Evolutionary conservation across 805 yeast genomes (phyloP).

Genomic region (Metschnikowia colocasiae): DNA sequence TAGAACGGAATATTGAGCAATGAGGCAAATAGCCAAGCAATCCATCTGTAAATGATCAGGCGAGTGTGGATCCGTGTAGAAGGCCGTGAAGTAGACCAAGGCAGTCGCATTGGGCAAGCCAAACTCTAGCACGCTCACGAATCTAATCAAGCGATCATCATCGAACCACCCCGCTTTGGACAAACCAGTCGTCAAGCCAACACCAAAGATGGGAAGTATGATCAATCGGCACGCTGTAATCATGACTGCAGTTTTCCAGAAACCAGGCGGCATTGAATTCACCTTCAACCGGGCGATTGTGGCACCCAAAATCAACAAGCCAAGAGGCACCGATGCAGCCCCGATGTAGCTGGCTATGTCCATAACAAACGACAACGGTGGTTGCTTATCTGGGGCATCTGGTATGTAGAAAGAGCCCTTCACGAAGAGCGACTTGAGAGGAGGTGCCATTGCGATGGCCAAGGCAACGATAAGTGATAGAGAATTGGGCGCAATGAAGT

Average conservation of each 20-base stretch:
- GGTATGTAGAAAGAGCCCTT: conserved; percentile 49
- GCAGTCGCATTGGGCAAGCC: conserved; percentile 88
- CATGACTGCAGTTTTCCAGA: conserved; percentile 61
- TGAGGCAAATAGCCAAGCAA: conserved; percentile 71
- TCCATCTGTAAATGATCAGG: conserved; percentile 69
- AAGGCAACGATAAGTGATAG: conserved; percentile 63
- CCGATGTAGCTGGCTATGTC: conserved; percentile 80
- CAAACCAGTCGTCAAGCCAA: conserved; percentile 54
- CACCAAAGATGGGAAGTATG: conserved; percentile 76
- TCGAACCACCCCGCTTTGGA: conserved; percentile 59
- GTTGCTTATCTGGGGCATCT: conserved; percentile 78
- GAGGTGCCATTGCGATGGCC: conserved; percentile 78
- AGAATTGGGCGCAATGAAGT: conserved; percentile 69
- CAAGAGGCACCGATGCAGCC: conserved; percentile 84
- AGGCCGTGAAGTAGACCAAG: conserved; percentile 83
- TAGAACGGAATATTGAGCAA: conserved; percentile 68
- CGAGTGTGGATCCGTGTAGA: conserved; percentile 65
- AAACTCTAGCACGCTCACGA: conserved; percentile 69
- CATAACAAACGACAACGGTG: conserved; percentile 81
- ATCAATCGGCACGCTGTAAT: conserved; percentile 59
- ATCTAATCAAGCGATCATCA: conserved; percentile 58
- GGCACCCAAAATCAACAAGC: conserved; percentile 78
- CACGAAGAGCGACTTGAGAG: conserved; percentile 52
- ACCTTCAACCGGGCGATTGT: conserved; percentile 75
- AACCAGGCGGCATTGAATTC: conserved; percentile 59